These are phyloP conservation scores for Torrubiellomyces zombiae DNA, from an alignment of 2,329 filamentous ascomycete genomes.

Conservation along the genomic window DNA sequence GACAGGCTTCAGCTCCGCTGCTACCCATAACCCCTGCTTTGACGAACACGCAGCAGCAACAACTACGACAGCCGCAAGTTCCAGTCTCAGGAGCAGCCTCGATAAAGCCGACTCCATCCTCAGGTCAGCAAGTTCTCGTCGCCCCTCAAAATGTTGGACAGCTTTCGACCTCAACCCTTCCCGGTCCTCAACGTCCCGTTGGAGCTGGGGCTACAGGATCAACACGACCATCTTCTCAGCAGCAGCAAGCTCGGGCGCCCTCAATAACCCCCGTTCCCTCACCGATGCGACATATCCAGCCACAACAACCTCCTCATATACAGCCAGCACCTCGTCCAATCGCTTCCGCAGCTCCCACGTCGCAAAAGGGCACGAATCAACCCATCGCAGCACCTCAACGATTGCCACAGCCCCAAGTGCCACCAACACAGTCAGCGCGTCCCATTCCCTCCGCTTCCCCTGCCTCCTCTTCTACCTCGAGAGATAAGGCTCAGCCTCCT, in stretches of 20 bases:
- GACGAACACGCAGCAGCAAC: conserved; percentile 8
- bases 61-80: conserved; percentile 5
- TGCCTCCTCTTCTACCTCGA: conserved; percentile 9
- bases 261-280: conserved; percentile 17
- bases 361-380: conserved; percentile 8
- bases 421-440: conserved; percentile 10
- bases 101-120: conserved; percentile 4
- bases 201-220: conserved; percentile 10
- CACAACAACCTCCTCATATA: conserved; percentile 11
- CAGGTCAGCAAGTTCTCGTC: conserved; percentile 15
- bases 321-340: conserved; percentile 12
- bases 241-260: conserved; percentile 13
- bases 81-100: conserved; percentile 7
- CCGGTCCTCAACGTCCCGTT: conserved; percentile 13
- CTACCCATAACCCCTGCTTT: conserved; percentile 8
- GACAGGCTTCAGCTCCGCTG: conserved; percentile 10
- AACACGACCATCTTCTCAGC: conserved; percentile 12
- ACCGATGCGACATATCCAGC: conserved; percentile 16
- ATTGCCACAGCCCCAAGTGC: conserved; percentile 12
- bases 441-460: conserved; percentile 10
- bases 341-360: conserved; percentile 15
- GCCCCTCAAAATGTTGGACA: conserved; percentile 20
- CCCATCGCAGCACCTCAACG: conserved; percentile 14
- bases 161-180: conserved; percentile 17
- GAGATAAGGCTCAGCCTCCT: conserved; percentile 14